Conservation (phyloP, 495 filamentous ascomycete species). For the Amphirosellinia nigrospora region DNA sequence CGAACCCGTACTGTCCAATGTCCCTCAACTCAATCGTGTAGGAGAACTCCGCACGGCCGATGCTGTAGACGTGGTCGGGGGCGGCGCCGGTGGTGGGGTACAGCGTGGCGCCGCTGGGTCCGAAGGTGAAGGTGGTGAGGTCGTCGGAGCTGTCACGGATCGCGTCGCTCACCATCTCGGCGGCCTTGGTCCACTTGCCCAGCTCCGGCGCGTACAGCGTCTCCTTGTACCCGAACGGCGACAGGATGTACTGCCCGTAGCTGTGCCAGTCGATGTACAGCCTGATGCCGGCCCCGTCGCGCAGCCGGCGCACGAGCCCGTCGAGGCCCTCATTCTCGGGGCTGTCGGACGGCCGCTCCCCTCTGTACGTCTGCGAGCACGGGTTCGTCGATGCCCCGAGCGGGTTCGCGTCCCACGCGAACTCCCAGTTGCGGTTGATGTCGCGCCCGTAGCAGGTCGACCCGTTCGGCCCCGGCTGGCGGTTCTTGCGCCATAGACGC, state of each 20-base stretch:
- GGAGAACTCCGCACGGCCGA: constrained; percentile 51
- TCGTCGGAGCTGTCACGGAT: constrained; percentile 50
- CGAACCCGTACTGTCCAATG: constrained; percentile 54
- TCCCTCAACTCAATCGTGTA: constrained; percentile 57
- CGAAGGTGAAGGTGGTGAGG: constrained; percentile 43
- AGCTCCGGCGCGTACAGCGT: constrained; percentile 43
- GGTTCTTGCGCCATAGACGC: constrained; percentile 60
- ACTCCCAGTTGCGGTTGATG: constrained; percentile 62
- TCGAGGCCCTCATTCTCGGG: constrained; percentile 36
- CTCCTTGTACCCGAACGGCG: constrained; percentile 32
- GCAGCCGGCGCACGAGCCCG: constrained; percentile 45
- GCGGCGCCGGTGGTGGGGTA: constrained; percentile 54
- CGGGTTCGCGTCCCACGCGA: constrained; percentile 48
- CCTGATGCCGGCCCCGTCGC: constrained; percentile 46
- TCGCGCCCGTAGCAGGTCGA: constrained; percentile 51
- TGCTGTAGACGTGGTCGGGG: constrained; percentile 54
- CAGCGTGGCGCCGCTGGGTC: constrained; percentile 56
- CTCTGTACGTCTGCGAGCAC: constrained; percentile 55
- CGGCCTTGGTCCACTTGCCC: constrained; percentile 49
- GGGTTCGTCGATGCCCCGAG: constrained; percentile 54
- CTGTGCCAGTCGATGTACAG: constrained; percentile 59
- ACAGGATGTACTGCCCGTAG: constrained; percentile 49
- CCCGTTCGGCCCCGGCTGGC: constrained; percentile 41
- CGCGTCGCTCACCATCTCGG: constrained; percentile 41
- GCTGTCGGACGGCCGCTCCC: constrained; percentile 38